phyloP scores from a whole-genome alignment of 306 rosid genomes.

The Prosopis cineraria region DNA sequence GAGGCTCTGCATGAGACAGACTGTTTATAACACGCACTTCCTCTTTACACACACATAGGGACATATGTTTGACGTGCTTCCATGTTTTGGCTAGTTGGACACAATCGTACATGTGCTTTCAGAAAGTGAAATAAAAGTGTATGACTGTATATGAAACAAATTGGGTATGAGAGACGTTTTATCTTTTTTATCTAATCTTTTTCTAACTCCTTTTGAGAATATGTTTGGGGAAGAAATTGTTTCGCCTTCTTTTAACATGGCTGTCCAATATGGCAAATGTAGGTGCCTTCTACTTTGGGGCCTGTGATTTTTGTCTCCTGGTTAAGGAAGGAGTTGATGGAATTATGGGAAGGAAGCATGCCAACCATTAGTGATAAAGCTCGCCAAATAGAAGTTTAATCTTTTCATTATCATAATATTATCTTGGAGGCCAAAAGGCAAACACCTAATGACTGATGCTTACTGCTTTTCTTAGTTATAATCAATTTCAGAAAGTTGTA shows the following conservation, averaged over 20 bases:
- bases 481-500: slow-evolving; percentile 53
- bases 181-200: too few species aligned
- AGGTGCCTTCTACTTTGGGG: slow-evolving; percentile 97
- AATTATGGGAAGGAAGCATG: slow-evolving; percentile 85
- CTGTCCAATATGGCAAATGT: slow-evolving; percentile 33
- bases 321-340: slow-evolving; percentile 78
- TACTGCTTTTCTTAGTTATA: slow-evolving; percentile 21
- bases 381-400: slow-evolving; percentile 71
- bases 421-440: slow-evolving; percentile 8
- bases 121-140: too few species aligned
- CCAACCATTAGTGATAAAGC: slow-evolving; percentile 64
- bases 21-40: too few species aligned
- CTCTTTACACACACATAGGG: too few species aligned
- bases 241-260: background rate
- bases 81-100: too few species aligned
- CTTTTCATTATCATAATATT: background rate
- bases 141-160: too few species aligned
- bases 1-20: too few species aligned
- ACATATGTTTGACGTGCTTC: too few species aligned
- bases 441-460: slow-evolving; percentile 6
- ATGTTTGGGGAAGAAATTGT: background rate
- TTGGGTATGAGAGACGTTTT: too few species aligned
- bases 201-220: background rate
- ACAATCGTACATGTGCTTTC: too few species aligned
- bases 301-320: slow-evolving; percentile 77